These are phyloP conservation scores for Fusarium neocosmosporiellum DNA, from an alignment of 2,329 filamentous ascomycete species.

Conservation along the genomic window DNA sequence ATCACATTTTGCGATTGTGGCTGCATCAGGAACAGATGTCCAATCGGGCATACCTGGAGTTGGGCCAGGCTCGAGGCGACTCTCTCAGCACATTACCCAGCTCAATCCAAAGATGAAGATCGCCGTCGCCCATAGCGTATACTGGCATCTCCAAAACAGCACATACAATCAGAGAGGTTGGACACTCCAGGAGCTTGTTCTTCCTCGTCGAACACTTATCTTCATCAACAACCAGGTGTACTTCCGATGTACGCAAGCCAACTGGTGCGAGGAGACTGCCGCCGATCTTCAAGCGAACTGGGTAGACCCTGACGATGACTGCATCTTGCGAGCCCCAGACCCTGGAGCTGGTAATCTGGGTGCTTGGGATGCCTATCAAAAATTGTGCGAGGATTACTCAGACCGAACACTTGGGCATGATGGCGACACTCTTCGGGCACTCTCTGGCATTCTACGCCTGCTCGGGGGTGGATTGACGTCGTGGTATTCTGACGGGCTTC, in stretches of 20 bases:
- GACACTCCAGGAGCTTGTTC: conserved; percentile 10
- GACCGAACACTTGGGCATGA: conserved; percentile 7
- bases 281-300: conserved; percentile 6
- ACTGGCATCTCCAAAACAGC: conserved; percentile 17
- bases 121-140: conserved; percentile 3
- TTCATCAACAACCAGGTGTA: conserved; percentile 16
- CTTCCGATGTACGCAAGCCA: conserved; percentile 22
- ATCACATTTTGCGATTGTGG: background rate
- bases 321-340: background rate
- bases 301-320: conserved; percentile 1
- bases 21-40: background rate
- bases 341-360: background rate
- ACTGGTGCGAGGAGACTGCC: conserved; percentile 19
- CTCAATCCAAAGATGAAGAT: conserved; percentile 8
- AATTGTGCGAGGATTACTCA: conserved; percentile 23
- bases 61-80: background rate
- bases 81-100: background rate
- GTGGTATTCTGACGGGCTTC: background rate
- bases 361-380: conserved; percentile 1
- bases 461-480: background rate
- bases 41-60: conserved; percentile 12
- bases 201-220: background rate
- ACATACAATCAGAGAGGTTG: conserved; percentile 18
- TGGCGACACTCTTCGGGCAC: conserved; percentile 13
- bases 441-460: conserved; percentile 14